Evolutionary conservation across 805 yeast genomes (phyloP).

Genomic region (Brettanomyces sp.): DNA sequence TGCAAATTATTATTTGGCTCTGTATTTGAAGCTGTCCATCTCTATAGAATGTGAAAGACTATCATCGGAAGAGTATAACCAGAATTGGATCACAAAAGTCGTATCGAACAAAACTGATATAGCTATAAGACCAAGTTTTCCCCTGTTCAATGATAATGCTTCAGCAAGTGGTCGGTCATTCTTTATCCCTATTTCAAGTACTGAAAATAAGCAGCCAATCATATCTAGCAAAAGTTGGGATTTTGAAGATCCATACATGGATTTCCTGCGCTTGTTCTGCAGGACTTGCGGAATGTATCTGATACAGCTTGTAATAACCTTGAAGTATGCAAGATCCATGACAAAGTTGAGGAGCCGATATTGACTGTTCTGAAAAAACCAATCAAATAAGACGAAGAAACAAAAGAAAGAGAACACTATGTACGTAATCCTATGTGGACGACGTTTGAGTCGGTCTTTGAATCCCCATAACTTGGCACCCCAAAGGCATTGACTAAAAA

Average conservation of each 20-base stretch:
- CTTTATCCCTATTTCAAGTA: slow-evolving; percentile 31
- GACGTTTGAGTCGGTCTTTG: slow-evolving; percentile 22
- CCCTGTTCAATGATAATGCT: slow-evolving; percentile 30
- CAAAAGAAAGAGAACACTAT: slow-evolving; percentile 7
- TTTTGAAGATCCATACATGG: slow-evolving; percentile 38
- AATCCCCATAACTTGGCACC: slow-evolving; percentile 28
- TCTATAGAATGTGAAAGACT: slow-evolving; percentile 1
- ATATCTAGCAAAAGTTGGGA: slow-evolving; percentile 32
- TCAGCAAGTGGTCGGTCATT: slow-evolving; percentile 17
- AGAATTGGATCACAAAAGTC: slow-evolving; percentile 20
- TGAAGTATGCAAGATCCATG: slow-evolving; percentile 32
- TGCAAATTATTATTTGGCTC: no score
- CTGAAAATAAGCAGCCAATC: slow-evolving; percentile 31
- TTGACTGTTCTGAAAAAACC: slow-evolving; percentile 2
- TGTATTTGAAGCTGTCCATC: neutral
- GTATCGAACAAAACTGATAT: slow-evolving; percentile 26
- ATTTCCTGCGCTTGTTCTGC: slow-evolving; percentile 30
- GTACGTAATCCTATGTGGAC: slow-evolving; percentile 13
- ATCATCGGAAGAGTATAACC: slow-evolving; percentile 10
- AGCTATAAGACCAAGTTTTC: slow-evolving; percentile 32
- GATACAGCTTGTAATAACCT: slow-evolving; percentile 33
- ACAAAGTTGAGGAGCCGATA: slow-evolving; percentile 29
- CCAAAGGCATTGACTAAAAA: slow-evolving; percentile 28
- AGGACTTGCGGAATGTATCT: slow-evolving; percentile 44
- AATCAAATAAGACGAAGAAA: slow-evolving; percentile 9